Evolutionary conservation across 441 rosid species (phyloP).

Genomic region (Bocquillonia castaneifolia): DNA sequence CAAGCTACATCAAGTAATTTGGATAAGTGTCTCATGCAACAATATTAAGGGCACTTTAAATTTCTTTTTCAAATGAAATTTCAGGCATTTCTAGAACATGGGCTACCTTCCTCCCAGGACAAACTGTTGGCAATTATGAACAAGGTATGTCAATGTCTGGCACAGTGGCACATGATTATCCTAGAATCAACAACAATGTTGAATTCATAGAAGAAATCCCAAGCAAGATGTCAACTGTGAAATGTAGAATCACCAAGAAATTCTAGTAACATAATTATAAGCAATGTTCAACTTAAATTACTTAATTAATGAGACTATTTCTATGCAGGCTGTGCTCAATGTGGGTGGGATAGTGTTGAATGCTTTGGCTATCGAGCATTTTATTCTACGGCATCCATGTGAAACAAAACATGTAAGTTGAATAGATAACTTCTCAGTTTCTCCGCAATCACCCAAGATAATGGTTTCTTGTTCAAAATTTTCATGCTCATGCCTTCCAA

Average conservation of each 20-base stretch:
- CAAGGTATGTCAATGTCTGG: constrained; percentile 40
- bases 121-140: constrained; percentile 71
- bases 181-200: neutral
- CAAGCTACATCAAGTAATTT: constrained; percentile 19
- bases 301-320: constrained; percentile 2
- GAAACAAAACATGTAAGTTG: constrained; percentile 58
- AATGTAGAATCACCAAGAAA: neutral
- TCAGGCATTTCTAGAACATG: constrained; percentile 85
- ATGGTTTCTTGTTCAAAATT: too few species aligned
- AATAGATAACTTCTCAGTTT: neutral
- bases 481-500: neutral
- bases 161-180: neutral
- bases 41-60: neutral
- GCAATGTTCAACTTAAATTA: neutral
- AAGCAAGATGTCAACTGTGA: neutral
- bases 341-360: constrained; percentile 89
- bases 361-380: constrained; percentile 85
- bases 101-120: constrained; percentile 78
- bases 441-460: neutral
- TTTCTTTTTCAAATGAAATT: constrained; percentile 16
- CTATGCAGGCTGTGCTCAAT: constrained; percentile 58
- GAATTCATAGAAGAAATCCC: neutral
- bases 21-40: constrained; percentile 1
- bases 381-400: constrained; percentile 74
- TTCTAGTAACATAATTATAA: neutral